A percentile compares a stretch with the other conserved stretches of the same genome.
Conservation (phyloP, 345 rosid genomes). For the Iberis pinnata region DNA sequence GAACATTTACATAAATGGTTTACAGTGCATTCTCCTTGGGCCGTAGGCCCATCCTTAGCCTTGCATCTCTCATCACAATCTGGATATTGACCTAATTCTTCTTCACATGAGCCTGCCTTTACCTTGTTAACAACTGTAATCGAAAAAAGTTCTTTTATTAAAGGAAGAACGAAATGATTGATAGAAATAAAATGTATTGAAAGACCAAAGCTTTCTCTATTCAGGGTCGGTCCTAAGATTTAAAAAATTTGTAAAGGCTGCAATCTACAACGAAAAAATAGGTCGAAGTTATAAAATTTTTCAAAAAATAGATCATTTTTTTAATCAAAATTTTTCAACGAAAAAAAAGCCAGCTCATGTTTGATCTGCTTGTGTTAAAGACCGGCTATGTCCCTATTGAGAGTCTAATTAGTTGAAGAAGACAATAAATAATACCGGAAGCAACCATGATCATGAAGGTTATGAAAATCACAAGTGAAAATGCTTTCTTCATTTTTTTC, state of each 20-base stretch:
- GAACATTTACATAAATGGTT: not conserved
- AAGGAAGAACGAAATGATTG: no score
- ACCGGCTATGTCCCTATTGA: no score
- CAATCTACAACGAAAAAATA: no score
- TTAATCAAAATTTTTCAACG: no score
- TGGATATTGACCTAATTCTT: not conserved
- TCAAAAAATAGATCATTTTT: no score
- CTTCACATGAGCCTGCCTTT: not conserved
- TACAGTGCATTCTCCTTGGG: not conserved
- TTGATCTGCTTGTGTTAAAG: no score
- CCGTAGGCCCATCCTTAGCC: conserved; percentile 3
- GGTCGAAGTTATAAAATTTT: no score
- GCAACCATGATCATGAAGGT: conserved; percentile 14
- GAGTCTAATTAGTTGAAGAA: not conserved
- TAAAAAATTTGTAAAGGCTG: no score
- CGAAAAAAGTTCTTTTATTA: no score
- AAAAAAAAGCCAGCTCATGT: no score
- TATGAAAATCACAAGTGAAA: conserved; percentile 11
- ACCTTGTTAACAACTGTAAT: not conserved
- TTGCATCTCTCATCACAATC: conserved; percentile 20
- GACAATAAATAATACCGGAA: conserved; percentile 9
- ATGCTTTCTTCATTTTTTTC: conserved; percentile 1
- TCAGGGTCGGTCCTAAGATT: no score
- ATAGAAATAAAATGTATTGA: not conserved
- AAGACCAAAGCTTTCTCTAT: not conserved